Base-by-base conservation (phyloP, 345 rosid species). In the Lumnitzera racemosa region DNA sequence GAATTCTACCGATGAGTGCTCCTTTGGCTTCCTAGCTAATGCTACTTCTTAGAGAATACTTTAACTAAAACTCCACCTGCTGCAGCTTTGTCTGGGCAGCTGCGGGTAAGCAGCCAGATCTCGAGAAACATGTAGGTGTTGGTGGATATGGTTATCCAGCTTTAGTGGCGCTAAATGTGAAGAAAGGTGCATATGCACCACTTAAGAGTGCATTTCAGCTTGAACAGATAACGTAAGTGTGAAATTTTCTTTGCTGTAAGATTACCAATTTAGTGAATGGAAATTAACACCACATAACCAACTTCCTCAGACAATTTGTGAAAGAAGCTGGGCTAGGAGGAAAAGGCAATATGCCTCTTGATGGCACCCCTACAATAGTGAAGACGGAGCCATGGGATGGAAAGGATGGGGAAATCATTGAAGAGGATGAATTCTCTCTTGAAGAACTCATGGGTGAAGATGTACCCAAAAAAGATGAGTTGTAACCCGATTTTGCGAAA, bases 141-240 rank as follows among this genome's bases (percentile, higher is more conserved):
- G 99, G 99, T 51, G 99, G 97, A 61, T 95, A 95, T 14, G 99
- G 99, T 11, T 95, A 90, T 58, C 97, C 99, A 5, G 99, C 99
- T 49, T 74, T 95, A 70, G 95, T 95, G 47, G 99, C 97, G 41
- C 70, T 95, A 84, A 95, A 95, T 64, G 73, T 79, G 57, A 95
- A 95, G 88, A 90, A 90, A 78, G 97, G 83, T 69, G 97, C 84
- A 17, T 90, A 86, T 71, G 87, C 99, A 61, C 97, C 99, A 24
- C 91, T 95, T 29, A 88, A 81, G 78, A 90, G 99, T 55, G 99
- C 99, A 55, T 95, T 79, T 68, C 96, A 86, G 77, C 88, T 88
- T 24, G 92, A 77, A 46, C 96, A 90, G 36, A 70, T 95, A 50
- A 55, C 68, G 99, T 90, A 78, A 83, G 97, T 70, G 69, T 47